Percentiles rank a stretch among this genome's conserved stretches.
phyloP scores from a whole-genome alignment of 805 yeast genomes.

The Barnettozyma siamensis region DNA sequence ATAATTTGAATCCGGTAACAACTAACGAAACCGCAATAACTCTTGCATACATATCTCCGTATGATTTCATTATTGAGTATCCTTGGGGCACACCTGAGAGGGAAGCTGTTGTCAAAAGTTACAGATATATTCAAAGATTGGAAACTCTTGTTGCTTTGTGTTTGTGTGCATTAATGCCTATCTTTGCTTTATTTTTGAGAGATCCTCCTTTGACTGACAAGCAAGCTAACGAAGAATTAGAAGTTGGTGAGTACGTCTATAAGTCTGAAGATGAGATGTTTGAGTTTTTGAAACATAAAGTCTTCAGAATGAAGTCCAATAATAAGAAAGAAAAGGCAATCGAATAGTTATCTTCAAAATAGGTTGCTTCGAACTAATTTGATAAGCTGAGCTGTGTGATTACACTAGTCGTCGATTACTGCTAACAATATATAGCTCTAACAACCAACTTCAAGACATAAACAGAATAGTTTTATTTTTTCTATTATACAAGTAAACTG shows the following conservation, averaged over 20 bases:
- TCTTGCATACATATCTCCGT: constrained; percentile 48
- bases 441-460: too few relatives aligned
- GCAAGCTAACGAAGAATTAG: constrained; percentile 21
- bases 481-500: too few relatives aligned
- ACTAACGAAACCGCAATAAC: constrained; percentile 33
- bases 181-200: constrained; percentile 43
- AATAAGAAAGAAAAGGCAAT: too few relatives aligned
- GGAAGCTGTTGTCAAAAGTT: constrained; percentile 49
- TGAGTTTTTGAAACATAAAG: constrained; percentile 10
- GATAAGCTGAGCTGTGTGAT: too few relatives aligned
- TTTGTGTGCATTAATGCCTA: constrained; percentile 46
- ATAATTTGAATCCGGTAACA: constrained; percentile 23
- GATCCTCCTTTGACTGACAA: constrained; percentile 39
- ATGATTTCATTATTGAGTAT: constrained; percentile 39
- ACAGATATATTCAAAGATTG: constrained; percentile 52
- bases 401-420: too few relatives aligned
- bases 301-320: too few relatives aligned
- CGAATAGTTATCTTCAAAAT: too few relatives aligned
- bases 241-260: constrained; percentile 19
- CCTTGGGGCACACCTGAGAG: constrained; percentile 64
- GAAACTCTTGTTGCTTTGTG: constrained; percentile 49
- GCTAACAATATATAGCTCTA: too few relatives aligned
- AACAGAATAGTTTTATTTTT: too few relatives aligned
- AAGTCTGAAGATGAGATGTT: constrained; percentile 18
- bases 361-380: too few relatives aligned